Evolutionary conservation across 345 rosid species (phyloP).

Genomic region (Rhizophora mangle): DNA sequence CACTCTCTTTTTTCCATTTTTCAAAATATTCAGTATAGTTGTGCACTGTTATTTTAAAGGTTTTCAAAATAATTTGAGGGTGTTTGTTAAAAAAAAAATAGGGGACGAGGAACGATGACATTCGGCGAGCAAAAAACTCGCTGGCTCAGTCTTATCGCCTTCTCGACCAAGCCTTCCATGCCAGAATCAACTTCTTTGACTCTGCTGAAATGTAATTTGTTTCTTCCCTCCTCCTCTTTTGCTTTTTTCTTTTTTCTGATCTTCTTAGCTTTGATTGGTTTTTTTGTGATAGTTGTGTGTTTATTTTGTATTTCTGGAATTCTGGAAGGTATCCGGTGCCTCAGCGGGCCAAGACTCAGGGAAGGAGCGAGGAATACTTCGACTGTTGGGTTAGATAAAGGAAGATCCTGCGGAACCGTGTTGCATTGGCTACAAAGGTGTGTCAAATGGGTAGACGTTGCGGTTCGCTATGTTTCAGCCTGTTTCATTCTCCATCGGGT

Average conservation of each 20-base stretch:
- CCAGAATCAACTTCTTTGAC: constrained; percentile 67
- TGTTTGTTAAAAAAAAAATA: too few relatives aligned
- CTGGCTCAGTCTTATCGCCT: constrained; percentile 47
- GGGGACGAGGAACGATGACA: constrained; percentile 53
- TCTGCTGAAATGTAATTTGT: constrained; percentile 53
- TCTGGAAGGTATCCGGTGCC: constrained; percentile 57
- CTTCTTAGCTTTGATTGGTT: neutral
- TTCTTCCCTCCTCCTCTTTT: too few relatives aligned
- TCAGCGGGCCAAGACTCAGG: constrained; percentile 57
- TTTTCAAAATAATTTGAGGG: too few relatives aligned
- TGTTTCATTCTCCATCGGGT: too few relatives aligned
- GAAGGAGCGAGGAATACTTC: constrained; percentile 59
- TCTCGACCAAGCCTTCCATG: constrained; percentile 48
- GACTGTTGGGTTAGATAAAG: constrained; percentile 55
- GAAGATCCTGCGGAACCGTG: constrained; percentile 45
- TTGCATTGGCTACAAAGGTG: constrained; percentile 57
- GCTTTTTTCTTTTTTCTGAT: too few relatives aligned
- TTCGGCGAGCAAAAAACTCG: constrained; percentile 61
- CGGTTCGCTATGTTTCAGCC: too few relatives aligned
- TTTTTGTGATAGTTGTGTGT: neutral
- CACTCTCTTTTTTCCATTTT: too few relatives aligned
- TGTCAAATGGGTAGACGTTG: too few relatives aligned
- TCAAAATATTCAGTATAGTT: too few relatives aligned
- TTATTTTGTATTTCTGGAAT: neutral
- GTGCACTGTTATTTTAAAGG: too few relatives aligned